These are phyloP conservation scores for Drechmeria coniospora DNA, from an alignment of 2,329 filamentous ascomycete species.

Conservation along the genomic window DNA sequence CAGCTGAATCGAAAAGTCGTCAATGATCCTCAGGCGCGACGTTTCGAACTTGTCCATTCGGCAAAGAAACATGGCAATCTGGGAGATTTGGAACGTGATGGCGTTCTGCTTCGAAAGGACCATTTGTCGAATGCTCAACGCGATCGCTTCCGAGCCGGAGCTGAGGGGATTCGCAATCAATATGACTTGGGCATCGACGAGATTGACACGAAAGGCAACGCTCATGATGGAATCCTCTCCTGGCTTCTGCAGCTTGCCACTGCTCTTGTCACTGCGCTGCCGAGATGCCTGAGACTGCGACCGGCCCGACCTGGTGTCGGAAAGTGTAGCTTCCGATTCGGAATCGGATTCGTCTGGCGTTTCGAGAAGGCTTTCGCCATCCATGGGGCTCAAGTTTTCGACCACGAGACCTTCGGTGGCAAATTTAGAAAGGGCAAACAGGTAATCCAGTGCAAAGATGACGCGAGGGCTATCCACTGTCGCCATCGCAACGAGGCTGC, in stretches of 20 bases:
- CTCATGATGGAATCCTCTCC: constrained; percentile 40
- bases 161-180: constrained; percentile 89
- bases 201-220: constrained; percentile 77
- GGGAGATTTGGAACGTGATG: constrained; percentile 79
- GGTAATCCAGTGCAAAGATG: constrained; percentile 89
- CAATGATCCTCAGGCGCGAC: constrained; percentile 76
- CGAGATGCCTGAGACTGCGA: constrained; percentile 13
- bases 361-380: constrained; percentile 38
- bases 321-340: constrained; percentile 35
- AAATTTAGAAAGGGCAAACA: constrained; percentile 80
- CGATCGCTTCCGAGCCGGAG: constrained; percentile 84
- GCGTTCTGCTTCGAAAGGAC: constrained; percentile 88
- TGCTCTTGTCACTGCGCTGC: constrained; percentile 7
- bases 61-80: constrained; percentile 96
- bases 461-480: constrained; percentile 89
- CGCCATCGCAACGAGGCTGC: constrained; percentile 74
- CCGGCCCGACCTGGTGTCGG: constrained; percentile 19
- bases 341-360: constrained; percentile 42
- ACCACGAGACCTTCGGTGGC: constrained; percentile 51
- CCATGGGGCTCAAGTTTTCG: constrained; percentile 39
- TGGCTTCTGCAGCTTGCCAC: constrained; percentile 2
- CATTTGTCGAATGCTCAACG: constrained; percentile 85
- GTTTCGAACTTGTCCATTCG: constrained; percentile 97
- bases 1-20: constrained; percentile 86
- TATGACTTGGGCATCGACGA: constrained; percentile 93